These are phyloP conservation scores for Lentinula novae-zelandiae DNA, from an alignment of 1,284 basidiomycete genomes.

Conservation along the genomic window DNA sequence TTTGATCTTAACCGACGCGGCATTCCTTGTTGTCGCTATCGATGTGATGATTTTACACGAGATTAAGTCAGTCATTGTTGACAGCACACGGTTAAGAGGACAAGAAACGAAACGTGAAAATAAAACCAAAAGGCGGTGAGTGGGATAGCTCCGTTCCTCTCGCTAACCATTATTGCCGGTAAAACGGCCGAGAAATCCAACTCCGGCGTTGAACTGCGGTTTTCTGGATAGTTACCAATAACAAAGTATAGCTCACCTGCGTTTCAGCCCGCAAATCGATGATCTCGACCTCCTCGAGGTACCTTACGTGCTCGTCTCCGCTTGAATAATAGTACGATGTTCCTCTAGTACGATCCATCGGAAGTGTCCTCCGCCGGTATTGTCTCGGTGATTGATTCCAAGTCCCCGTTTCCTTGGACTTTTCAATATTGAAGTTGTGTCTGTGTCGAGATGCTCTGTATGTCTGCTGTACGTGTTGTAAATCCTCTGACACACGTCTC, in stretches of 20 bases:
- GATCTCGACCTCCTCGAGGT: not conserved
- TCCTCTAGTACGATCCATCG: not conserved
- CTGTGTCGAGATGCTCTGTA: not conserved
- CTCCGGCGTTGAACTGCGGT: not conserved
- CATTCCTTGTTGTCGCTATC: not conserved
- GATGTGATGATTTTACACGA: not conserved
- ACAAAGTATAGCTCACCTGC: not conserved
- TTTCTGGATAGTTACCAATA: too few relatives aligned
- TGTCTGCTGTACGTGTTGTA: constrained; percentile 2
- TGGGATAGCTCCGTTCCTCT: not conserved
- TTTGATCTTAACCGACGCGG: not conserved
- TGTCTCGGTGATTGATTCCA: not conserved
- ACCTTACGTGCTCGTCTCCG: not conserved
- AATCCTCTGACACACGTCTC: constrained; percentile 2
- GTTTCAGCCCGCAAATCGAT: not conserved
- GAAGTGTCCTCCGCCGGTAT: not conserved
- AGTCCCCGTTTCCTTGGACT: not conserved
- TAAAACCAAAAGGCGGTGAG: not conserved
- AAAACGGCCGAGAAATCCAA: not conserved
- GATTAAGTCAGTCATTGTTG: not conserved
- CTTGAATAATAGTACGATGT: not conserved
- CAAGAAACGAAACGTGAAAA: not conserved
- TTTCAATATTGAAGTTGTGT: not conserved
- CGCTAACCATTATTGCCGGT: not conserved
- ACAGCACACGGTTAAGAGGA: not conserved